Conservation (phyloP, 2,329 filamentous ascomycete species). For the Celoporthe dispersa region DNA sequence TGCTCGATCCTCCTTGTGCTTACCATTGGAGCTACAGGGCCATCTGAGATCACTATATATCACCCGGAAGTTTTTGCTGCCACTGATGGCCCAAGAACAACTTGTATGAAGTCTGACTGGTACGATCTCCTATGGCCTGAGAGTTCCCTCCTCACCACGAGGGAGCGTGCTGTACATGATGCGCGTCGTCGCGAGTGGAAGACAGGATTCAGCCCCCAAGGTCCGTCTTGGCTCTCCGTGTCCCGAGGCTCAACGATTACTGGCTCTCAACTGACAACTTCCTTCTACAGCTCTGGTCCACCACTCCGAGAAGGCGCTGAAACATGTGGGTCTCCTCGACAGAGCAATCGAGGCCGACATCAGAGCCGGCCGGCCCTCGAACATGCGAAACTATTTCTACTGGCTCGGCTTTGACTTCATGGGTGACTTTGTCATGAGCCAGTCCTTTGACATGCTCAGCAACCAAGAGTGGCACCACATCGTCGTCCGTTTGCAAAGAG, state of each 20-base stretch:
- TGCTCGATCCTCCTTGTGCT: background rate
- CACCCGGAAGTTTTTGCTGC: slow-evolving; percentile 35
- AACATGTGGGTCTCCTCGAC: slow-evolving; percentile 29
- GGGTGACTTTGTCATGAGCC: slow-evolving; percentile 42
- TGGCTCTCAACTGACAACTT: background rate
- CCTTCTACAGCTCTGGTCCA: background rate
- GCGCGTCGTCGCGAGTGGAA: slow-evolving; percentile 12
- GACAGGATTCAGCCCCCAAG: background rate
- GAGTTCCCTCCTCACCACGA: slow-evolving; percentile 31
- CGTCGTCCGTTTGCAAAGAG: slow-evolving; percentile 35
- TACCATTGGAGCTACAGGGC: background rate
- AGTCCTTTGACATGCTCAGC: slow-evolving; percentile 42
- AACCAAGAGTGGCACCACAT: slow-evolving; percentile 36
- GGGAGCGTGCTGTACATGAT: slow-evolving; percentile 33
- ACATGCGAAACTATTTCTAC: slow-evolving; percentile 34
- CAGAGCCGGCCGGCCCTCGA: slow-evolving; percentile 23
- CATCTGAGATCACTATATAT: slow-evolving; percentile 35
- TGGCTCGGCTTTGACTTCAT: slow-evolving; percentile 43
- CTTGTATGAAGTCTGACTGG: slow-evolving; percentile 36
- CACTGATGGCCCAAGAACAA: slow-evolving; percentile 34
- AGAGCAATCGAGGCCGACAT: slow-evolving; percentile 30
- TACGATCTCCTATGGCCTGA: slow-evolving; percentile 35
- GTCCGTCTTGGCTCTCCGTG: background rate
- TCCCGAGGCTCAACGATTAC: background rate
- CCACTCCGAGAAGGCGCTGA: background rate